Evolutionary conservation across 371 early-diverging fungal species (phyloP), one percentile per base, ranked within the genome.

Genomic region (Apophysomyces ossiformis): DNA sequence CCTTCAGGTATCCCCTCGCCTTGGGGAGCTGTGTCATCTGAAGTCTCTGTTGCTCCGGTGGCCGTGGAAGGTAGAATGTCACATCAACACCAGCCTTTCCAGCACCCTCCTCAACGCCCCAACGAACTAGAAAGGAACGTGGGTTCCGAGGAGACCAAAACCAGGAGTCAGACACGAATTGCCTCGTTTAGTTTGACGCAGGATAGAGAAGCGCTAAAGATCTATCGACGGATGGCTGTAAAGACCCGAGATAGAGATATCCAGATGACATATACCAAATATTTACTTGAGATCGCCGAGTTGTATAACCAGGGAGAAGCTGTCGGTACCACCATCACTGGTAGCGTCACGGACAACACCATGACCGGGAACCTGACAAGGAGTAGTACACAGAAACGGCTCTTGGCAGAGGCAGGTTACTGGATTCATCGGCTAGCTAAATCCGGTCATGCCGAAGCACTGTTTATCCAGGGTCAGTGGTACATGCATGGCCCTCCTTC

Each of bases 241-340:
- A 90, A 91, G 71, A 90, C 90, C n/a, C 83, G 85, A 58, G 87
- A 89, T 65, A 74, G 75, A 36, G 72, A 85, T 13, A 85, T 84
- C 38, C 92, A 92, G 74, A 58, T 90, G 59, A 87, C 90, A 37
- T 92, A 88, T 69, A 89, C 91, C 8, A 88, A 89, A 77, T 92
- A 89, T 65, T 72, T 92, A 63, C 63, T 92, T 15, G 82, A 84
- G 54, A 79, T 88, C 57, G 66, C 73, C 6, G 61, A 64, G n/a
- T 44, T 74, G 6, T 74, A 74, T 57, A 60, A 70, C 38, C 37
- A 37, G 12, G 64, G 69, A 4, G 47, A 47, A n/a, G 35, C 57
- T 16, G 8, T 26, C 4, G 37, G 58, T 18, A 57, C 58, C 16
- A 56, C 43, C 11, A 44, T 62, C 0, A 45, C 64, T 36, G 43